These are phyloP conservation scores for Cercospora beticola DNA, from an alignment of 2,329 filamentous ascomycete genomes.

Conservation along the genomic window DNA sequence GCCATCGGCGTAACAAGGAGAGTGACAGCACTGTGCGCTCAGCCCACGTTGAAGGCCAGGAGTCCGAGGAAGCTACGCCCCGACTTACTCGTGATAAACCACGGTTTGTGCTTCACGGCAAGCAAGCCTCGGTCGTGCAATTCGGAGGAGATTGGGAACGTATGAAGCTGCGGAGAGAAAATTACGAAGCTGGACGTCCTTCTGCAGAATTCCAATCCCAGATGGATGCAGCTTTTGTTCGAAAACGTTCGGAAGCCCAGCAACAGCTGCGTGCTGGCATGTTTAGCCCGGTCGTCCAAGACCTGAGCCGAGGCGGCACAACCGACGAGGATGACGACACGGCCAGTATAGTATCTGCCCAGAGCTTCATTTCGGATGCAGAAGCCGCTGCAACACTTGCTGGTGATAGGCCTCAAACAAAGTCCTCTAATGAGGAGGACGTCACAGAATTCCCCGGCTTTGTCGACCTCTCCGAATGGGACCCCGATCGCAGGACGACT, in stretches of 20 bases:
- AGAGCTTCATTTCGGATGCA: constrained; percentile 31
- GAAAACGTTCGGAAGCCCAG: constrained; percentile 21
- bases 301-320: constrained; percentile 14
- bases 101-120: constrained; percentile 94
- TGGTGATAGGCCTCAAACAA: background rate
- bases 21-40: constrained; percentile 58
- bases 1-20: constrained; percentile 75
- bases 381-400: constrained; percentile 25
- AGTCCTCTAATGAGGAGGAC: constrained; percentile 7
- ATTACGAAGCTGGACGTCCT: constrained; percentile 26
- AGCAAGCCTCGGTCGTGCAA: constrained; percentile 96
- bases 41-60: constrained; percentile 27
- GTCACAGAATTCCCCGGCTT: constrained; percentile 15
- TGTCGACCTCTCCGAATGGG: constrained; percentile 22
- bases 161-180: constrained; percentile 36
- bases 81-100: constrained; percentile 75
- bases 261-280: constrained; percentile 21
- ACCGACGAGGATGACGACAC: constrained; percentile 25
- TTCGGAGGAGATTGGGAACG: constrained; percentile 78
- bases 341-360: constrained; percentile 24
- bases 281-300: constrained; percentile 18
- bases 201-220: constrained; percentile 13
- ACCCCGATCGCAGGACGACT: constrained; percentile 21
- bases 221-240: constrained; percentile 16
- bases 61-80: constrained; percentile 51